phyloP scores from a whole-genome alignment of 108 stramenopile species.

The Skeletonema marinoi region DNA sequence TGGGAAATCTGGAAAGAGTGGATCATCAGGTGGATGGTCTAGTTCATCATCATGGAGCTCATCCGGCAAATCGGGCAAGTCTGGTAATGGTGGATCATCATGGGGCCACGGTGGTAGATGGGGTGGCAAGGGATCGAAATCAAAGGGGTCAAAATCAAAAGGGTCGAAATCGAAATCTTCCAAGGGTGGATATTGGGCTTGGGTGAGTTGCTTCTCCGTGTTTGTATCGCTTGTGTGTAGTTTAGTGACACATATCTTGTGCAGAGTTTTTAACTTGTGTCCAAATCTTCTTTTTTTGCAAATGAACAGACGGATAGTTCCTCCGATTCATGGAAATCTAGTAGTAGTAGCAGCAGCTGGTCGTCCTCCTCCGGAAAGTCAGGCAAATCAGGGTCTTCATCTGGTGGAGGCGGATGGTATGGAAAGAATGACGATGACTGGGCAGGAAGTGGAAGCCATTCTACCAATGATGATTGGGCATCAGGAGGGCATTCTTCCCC shows the following conservation, averaged over 20 bases:
- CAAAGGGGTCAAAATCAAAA: background rate
- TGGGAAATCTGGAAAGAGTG: constrained; percentile 5
- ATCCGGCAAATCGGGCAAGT: background rate
- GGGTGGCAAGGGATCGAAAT: no score
- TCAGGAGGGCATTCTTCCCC: no score
- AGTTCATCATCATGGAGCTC: no score
- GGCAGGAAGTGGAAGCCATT: background rate
- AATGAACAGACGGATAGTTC: background rate
- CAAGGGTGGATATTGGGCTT: background rate
- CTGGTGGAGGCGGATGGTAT: background rate
- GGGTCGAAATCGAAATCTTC: background rate
- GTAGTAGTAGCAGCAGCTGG: no score
- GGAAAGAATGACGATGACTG: background rate
- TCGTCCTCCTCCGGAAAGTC: background rate
- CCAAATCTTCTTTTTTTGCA: background rate
- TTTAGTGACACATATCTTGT: background rate
- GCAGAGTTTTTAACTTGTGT: background rate
- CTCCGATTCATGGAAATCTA: no score
- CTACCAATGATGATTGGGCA: no score
- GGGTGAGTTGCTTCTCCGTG: background rate
- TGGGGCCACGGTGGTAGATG: no score
- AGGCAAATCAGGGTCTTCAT: background rate
- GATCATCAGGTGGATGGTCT: no score
- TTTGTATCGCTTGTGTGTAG: background rate
- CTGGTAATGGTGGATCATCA: background rate